Conservation (phyloP, 1,284 basidiomycete species). For the Irpex sp. region DNA sequence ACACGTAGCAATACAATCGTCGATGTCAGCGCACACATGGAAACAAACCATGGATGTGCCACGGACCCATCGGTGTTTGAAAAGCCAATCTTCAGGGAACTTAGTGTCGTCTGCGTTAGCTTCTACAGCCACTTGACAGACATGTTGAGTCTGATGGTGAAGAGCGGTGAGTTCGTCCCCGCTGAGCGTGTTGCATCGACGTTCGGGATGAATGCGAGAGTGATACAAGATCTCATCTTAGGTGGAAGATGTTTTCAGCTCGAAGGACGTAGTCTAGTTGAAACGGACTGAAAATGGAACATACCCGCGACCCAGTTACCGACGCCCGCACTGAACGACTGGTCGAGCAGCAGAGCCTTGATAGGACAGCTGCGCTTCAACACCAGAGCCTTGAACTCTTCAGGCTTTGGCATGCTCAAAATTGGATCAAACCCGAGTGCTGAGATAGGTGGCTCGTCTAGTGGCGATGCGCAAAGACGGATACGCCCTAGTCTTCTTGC, state of each 20-base stretch:
- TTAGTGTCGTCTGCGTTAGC: slow-evolving; percentile 70
- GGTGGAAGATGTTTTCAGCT: no score
- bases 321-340: slow-evolving; percentile 78
- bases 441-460: slow-evolving; percentile 65
- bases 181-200: slow-evolving; percentile 58
- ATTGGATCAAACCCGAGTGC: slow-evolving; percentile 78
- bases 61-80: slow-evolving; percentile 66
- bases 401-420: slow-evolving; percentile 63
- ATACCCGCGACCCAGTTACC: slow-evolving; percentile 86
- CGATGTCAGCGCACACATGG: neutral
- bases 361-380: slow-evolving; percentile 65
- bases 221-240: slow-evolving; percentile 84
- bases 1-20: slow-evolving; percentile 10
- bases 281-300: no score
- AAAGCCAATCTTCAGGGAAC: slow-evolving; percentile 75
- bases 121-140: slow-evolving; percentile 64
- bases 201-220: slow-evolving; percentile 72
- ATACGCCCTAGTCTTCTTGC: slow-evolving; percentile 73
- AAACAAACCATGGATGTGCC: neutral
- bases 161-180: slow-evolving; percentile 48
- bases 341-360: slow-evolving; percentile 79
- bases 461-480: slow-evolving; percentile 57
- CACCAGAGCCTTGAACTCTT: slow-evolving; percentile 51
- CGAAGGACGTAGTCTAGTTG: no score
- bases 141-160: slow-evolving; percentile 52